phyloP scores from a whole-genome alignment of 2,329 filamentous ascomycete species.

The Boeremia lycopersici region DNA sequence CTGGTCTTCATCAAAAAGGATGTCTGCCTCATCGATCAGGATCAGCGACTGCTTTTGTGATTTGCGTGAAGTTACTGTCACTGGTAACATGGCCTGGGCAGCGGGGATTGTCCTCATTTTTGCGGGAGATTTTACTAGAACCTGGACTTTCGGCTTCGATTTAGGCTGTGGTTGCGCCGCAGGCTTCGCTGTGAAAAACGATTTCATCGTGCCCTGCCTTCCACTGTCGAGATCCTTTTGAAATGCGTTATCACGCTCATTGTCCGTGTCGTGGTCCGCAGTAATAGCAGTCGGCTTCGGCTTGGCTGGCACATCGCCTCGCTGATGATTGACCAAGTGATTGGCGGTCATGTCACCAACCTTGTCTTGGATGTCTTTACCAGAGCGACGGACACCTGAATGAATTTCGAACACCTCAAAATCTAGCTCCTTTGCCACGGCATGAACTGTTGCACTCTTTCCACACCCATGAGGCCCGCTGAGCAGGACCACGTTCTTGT shows the following conservation, averaged over 20 bases:
- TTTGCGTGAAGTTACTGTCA: constrained; percentile 39
- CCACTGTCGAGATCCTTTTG: constrained; percentile 67
- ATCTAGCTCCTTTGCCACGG: constrained; percentile 86
- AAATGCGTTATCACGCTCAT: constrained; percentile 52
- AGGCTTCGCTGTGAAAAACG: constrained; percentile 70
- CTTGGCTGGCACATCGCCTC: constrained; percentile 35
- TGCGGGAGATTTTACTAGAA: constrained; percentile 22
- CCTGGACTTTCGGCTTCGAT: constrained; percentile 17
- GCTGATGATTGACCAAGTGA: constrained; percentile 73
- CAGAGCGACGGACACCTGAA: constrained; percentile 78
- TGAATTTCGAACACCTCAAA: constrained; percentile 98
- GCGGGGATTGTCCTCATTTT: constrained; percentile 6
- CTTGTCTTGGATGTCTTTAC: constrained; percentile 86
- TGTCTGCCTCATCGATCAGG: constrained; percentile 88
- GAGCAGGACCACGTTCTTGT: constrained; percentile 78
- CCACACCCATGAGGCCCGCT: constrained; percentile 90
- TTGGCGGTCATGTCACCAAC: constrained; percentile 98
- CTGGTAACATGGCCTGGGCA: constrained; percentile 31
- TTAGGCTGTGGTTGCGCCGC: constrained; percentile 33
- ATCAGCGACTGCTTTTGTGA: constrained; percentile 92
- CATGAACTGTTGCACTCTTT: constrained; percentile 91
- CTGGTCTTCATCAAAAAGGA: constrained; percentile 94
- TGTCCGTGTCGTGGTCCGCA: constrained; percentile 45
- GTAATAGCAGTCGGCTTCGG: constrained; percentile 13
- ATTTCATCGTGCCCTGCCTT: constrained; percentile 78